Conservation (phyloP, 2,329 filamentous ascomycete species). For the Cytospora chrysosperma region DNA sequence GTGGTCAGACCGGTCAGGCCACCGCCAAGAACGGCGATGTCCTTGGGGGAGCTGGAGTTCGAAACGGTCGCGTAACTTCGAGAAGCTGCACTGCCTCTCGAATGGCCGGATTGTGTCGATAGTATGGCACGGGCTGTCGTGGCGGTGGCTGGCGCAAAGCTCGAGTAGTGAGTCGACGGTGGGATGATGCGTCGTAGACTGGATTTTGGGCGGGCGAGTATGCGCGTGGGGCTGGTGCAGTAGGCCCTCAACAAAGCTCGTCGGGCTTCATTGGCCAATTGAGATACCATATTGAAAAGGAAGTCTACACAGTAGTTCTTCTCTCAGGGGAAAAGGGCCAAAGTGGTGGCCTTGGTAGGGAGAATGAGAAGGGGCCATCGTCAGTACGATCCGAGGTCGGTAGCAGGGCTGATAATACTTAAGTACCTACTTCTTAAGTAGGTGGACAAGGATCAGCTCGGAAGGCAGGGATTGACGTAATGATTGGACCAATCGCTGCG, state of each 20-base stretch:
- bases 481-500: too few species aligned
- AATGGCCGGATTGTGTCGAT: background rate
- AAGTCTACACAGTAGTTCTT: too few species aligned
- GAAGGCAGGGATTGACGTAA: background rate
- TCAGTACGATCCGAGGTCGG: background rate
- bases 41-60: conserved; percentile 20
- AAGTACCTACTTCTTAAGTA: too few species aligned
- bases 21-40: conserved; percentile 71
- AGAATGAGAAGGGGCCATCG: background rate
- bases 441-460: background rate
- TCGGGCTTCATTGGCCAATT: conserved; percentile 12
- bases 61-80: conserved; percentile 13
- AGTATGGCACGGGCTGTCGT: background rate
- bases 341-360: background rate
- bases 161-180: conserved; percentile 4
- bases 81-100: background rate
- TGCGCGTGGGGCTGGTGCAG: background rate
- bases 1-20: conserved; percentile 80
- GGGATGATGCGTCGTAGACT: background rate
- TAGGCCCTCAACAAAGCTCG: conserved; percentile 12
- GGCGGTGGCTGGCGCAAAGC: background rate
- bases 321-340: too few species aligned
- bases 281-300: conserved; percentile 24
- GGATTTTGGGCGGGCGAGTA: background rate
- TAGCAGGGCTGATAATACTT: background rate